phyloP scores from a whole-genome alignment of 78 protist species.

The Speleostelium caveatum region DNA sequence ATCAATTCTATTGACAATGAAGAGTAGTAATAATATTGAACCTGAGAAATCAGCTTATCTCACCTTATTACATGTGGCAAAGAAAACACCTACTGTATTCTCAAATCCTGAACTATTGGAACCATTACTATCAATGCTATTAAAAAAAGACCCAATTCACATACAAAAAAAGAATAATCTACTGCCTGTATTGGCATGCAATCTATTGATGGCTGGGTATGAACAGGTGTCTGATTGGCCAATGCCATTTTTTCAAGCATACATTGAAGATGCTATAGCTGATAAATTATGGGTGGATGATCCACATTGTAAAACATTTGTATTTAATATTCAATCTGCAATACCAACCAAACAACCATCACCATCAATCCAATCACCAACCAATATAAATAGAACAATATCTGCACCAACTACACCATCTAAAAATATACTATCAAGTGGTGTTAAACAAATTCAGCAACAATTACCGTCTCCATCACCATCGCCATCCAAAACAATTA shows the following conservation, averaged over 20 bases:
- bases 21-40: slow-evolving; percentile 3
- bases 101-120: slow-evolving; percentile 34
- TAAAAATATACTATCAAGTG: background rate
- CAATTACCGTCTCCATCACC: slow-evolving; percentile 27
- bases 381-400: background rate
- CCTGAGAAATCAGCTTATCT: slow-evolving; percentile 35
- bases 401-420: slow-evolving; percentile 4
- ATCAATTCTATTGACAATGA: background rate
- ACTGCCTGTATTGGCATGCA: slow-evolving; percentile 35
- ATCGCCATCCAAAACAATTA: background rate
- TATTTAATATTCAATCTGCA: slow-evolving; percentile 24
- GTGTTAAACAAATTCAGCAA: slow-evolving; percentile 2
- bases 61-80: slow-evolving; percentile 1
- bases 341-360: background rate
- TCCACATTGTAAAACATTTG: slow-evolving; percentile 50
- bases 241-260: slow-evolving; percentile 6
- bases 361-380: slow-evolving; percentile 4
- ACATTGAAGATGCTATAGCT: slow-evolving; percentile 50
- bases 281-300: slow-evolving; percentile 73
- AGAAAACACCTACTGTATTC: slow-evolving; percentile 5
- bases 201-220: slow-evolving; percentile 47
- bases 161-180: slow-evolving; percentile 65
- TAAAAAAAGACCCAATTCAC: slow-evolving; percentile 53
- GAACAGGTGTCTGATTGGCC: slow-evolving; percentile 66
- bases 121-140: slow-evolving; percentile 27